phyloP scores from a whole-genome alignment of 2,329 filamentous ascomycete genomes.

The Teratosphaeria epicoccoides region DNA sequence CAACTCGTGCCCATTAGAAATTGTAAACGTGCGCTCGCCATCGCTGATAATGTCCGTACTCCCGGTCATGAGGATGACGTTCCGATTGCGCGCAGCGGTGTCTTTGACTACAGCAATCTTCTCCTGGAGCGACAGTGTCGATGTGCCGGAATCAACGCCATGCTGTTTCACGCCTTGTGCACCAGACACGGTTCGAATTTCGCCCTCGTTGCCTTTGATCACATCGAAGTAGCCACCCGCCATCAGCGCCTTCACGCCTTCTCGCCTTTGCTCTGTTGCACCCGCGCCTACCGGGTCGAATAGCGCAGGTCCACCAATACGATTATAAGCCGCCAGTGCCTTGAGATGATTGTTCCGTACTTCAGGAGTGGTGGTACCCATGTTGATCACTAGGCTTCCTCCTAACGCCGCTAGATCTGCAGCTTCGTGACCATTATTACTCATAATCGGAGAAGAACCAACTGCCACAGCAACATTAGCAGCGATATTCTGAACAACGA shows the following conservation, averaged over 20 bases:
- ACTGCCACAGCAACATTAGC: constrained; percentile 80
- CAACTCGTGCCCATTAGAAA: constrained; percentile 66
- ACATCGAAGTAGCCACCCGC: constrained; percentile 67
- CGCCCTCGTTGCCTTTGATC: constrained; percentile 89
- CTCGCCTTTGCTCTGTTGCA: constrained; percentile 63
- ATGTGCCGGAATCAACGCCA: constrained; percentile 68
- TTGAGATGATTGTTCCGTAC: constrained; percentile 60
- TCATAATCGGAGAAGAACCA: constrained; percentile 89
- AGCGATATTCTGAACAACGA: constrained; percentile 89
- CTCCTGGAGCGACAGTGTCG: constrained; percentile 42
- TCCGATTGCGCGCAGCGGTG: constrained; percentile 58
- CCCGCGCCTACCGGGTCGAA: constrained; percentile 87
- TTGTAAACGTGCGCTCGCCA: constrained; percentile 53
- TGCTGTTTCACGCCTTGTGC: constrained; percentile 50
- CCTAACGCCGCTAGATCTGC: constrained; percentile 65
- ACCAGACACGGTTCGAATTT: constrained; percentile 65
- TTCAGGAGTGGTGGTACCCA: constrained; percentile 79
- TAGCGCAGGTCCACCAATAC: constrained; percentile 61
- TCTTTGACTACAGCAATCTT: constrained; percentile 52
- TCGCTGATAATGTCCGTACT: constrained; percentile 67
- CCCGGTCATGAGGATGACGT: constrained; percentile 75
- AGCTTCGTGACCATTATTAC: constrained; percentile 75
- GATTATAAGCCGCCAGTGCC: constrained; percentile 74
- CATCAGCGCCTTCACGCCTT: constrained; percentile 61
- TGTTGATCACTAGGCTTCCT: constrained; percentile 79